Evolutionary conservation across 768 basidiomycete genomes (phyloP), one percentile per base, ranked within the genome.

Genomic region (Candolleomyces eurysporus): DNA sequence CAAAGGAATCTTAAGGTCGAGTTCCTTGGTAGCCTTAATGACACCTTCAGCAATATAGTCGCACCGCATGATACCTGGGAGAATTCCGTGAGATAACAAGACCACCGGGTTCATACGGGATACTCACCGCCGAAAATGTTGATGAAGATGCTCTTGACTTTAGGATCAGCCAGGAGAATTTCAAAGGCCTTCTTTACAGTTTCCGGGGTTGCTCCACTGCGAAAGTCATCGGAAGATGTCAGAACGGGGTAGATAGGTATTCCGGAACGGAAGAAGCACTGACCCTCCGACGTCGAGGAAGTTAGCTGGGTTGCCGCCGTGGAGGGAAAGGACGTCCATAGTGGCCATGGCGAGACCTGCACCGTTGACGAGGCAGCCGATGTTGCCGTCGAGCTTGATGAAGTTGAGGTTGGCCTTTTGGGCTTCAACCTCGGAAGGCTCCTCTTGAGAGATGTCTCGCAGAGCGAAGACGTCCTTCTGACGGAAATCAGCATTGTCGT

Each of bases 111-210:
- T 8, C 19, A 21, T 30, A 43, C 40, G 40, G 36, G 53, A 59
- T 19, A 68, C 80, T 39, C 66, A 85, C 90, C 94, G 66, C 94
- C 93, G 68, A 96, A 95, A 72, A 95, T 94, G 79, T 99, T 99
- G 78, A 99, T 97, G 74, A 98, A 98, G 68, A 99, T 99, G 61
- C 92, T 92, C 83, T 96, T 96, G 68, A 98, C 96, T 72, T 92
- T 92, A 64, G 89, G 87, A 71, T 98, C 95, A 50, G 85, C 76
- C 22, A 96, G 81, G 22, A 99, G 83, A 67, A 99, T 92, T 76
- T 98, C 95, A 68, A 99, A 99, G 3, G 97, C 97, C 77, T 96
- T 98, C 84, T 98, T 99, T 67, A 99, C 97, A 5, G 97, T 98
- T 71, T 97, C 93, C n/a, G 97, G 95, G 14, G 96, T 98, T 39